A percentile compares a stretch with the other conserved stretches of the same genome.
Conservation (phyloP, 306 rosid species). For the Vicia villosa region DNA sequence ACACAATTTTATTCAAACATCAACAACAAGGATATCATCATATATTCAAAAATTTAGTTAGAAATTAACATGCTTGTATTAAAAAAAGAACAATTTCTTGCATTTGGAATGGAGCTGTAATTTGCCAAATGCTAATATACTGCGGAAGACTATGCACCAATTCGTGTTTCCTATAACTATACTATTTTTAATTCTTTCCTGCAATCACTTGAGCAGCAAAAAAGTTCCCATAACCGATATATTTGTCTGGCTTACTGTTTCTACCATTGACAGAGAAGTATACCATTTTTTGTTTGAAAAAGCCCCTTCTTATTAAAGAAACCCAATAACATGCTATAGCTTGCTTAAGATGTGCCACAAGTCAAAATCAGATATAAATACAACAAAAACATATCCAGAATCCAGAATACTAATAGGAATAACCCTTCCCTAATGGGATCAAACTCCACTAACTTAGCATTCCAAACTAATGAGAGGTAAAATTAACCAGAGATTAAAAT, state of each 20-base stretch:
- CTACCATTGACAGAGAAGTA: background rate
- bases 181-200: background rate
- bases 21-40: no score
- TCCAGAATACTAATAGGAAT: no score
- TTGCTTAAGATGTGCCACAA: background rate
- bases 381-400: background rate
- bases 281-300: background rate
- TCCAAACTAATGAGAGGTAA: no score
- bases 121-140: background rate
- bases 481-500: no score
- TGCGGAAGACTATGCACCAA: background rate
- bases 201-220: slow-evolving; percentile 7
- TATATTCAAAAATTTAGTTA: no score
- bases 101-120: background rate
- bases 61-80: no score
- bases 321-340: background rate
- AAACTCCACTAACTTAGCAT: no score
- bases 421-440: no score
- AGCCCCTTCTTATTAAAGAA: background rate
- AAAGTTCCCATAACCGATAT: background rate
- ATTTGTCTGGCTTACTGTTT: background rate
- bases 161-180: background rate
- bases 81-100: background rate
- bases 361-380: background rate
- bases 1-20: no score